A percentile compares a stretch with the other conserved stretches of the same genome.
These are phyloP conservation scores for Saposhnikovia divaricata DNA, from an alignment of 129 eudicot species.

Conservation along the genomic window DNA sequence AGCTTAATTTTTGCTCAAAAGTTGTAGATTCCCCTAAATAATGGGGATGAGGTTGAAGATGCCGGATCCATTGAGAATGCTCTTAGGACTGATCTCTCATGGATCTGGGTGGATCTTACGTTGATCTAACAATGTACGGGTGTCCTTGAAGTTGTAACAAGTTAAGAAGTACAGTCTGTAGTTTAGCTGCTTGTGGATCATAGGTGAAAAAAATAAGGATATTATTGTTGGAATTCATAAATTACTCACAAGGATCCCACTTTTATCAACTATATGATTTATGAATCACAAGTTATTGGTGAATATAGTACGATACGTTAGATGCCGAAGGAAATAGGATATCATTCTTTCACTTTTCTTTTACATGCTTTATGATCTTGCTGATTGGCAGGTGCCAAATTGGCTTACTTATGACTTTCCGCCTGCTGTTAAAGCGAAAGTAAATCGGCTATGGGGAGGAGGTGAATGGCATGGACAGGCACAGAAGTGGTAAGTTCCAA, in stretches of 20 bases:
- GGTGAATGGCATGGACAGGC: constrained; percentile 99
- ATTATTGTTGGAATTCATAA: background rate
- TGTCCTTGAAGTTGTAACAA: background rate
- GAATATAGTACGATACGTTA: background rate
- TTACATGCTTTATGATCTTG: background rate
- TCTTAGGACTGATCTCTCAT: background rate
- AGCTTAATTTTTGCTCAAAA: no score
- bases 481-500: constrained; percentile 70
- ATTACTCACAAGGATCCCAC: background rate
- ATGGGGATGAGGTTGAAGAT: no score
- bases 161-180: background rate
- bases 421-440: constrained; percentile 95
- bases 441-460: constrained; percentile 95
- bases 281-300: background rate
- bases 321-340: background rate
- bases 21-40: no score
- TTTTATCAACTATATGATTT: background rate
- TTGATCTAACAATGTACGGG: background rate
- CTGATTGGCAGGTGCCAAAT: constrained; percentile 56
- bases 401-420: constrained; percentile 98
- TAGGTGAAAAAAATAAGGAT: background rate
- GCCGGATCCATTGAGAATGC: no score
- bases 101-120: background rate
- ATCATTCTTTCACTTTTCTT: background rate
- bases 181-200: background rate